These are phyloP conservation scores for Dictyostelium intermedium DNA, from an alignment of 78 protist genomes.

Conservation along the genomic window DNA sequence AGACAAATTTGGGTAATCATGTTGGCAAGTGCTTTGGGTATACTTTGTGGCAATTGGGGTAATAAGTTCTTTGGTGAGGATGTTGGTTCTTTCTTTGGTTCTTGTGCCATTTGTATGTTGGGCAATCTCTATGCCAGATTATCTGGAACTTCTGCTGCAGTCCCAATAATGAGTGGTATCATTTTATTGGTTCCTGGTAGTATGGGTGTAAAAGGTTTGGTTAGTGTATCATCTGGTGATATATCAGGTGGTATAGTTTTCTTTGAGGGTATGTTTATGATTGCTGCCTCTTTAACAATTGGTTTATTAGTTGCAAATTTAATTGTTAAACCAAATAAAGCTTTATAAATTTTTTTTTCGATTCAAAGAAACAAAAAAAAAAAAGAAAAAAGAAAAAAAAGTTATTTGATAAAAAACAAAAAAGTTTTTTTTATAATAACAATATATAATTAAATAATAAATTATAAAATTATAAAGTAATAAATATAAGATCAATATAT, in stretches of 20 bases:
- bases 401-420: no score
- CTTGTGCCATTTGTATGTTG: conserved; percentile 33
- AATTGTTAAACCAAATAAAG: conserved; percentile 62
- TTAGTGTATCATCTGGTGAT: conserved; percentile 51
- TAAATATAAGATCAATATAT: neutral
- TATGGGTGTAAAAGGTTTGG: conserved; percentile 66
- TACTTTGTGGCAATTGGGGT: conserved; percentile 75
- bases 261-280: conserved; percentile 69
- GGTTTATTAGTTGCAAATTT: conserved; percentile 74
- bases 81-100: conserved; percentile 72
- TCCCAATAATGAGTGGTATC: conserved; percentile 68
- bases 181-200: conserved; percentile 65
- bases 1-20: conserved; percentile 74
- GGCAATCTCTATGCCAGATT: conserved; percentile 66
- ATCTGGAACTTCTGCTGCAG: conserved; percentile 7
- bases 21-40: conserved; percentile 40
- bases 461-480: neutral
- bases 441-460: neutral
- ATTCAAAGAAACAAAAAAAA: neutral
- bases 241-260: conserved; percentile 24
- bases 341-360: no score
- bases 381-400: no score
- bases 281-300: conserved; percentile 42
- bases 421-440: no score
- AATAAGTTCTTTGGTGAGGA: conserved; percentile 58